Percentiles rank a stretch among this genome's conserved stretches.
Conservation (phyloP, 352 stramenopile genomes). For the Thalassiosira ordinaria region DNA sequence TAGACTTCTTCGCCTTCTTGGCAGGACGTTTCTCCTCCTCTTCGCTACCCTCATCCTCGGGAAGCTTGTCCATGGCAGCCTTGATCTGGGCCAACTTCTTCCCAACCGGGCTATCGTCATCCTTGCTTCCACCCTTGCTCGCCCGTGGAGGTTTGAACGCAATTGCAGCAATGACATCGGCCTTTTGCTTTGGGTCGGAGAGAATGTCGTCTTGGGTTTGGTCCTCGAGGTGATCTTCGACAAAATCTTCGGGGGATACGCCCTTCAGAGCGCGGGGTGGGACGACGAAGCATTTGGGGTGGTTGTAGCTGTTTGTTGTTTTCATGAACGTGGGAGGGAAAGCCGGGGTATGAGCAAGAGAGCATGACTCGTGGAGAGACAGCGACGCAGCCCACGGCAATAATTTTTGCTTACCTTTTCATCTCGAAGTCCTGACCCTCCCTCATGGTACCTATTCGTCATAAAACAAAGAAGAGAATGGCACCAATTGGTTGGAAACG, state of each 20-base stretch:
- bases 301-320: slow-evolving; percentile 18
- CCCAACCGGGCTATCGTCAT: slow-evolving; percentile 30
- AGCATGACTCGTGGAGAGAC: too few relatives aligned
- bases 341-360: too few relatives aligned
- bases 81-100: slow-evolving; percentile 41
- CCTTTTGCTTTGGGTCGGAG: slow-evolving; percentile 13
- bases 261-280: slow-evolving; percentile 17
- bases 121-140: background rate
- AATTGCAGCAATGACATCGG: slow-evolving; percentile 31
- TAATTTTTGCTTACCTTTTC: too few relatives aligned
- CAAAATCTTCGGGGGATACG: slow-evolving; percentile 12
- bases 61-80: slow-evolving; percentile 31
- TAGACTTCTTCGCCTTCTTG: slow-evolving; percentile 34
- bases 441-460: too few relatives aligned
- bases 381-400: too few relatives aligned
- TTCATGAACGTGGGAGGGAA: too few relatives aligned
- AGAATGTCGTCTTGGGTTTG: slow-evolving; percentile 13
- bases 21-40: slow-evolving; percentile 39
- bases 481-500: too few relatives aligned
- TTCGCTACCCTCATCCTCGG: slow-evolving; percentile 7
- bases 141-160: slow-evolving; percentile 11
- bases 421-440: too few relatives aligned
- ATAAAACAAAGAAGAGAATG: too few relatives aligned
- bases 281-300: slow-evolving; percentile 29
- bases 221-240: slow-evolving; percentile 34